phyloP scores from a whole-genome alignment of 305 asterid genomes.

The Fraxinus albicans region DNA sequence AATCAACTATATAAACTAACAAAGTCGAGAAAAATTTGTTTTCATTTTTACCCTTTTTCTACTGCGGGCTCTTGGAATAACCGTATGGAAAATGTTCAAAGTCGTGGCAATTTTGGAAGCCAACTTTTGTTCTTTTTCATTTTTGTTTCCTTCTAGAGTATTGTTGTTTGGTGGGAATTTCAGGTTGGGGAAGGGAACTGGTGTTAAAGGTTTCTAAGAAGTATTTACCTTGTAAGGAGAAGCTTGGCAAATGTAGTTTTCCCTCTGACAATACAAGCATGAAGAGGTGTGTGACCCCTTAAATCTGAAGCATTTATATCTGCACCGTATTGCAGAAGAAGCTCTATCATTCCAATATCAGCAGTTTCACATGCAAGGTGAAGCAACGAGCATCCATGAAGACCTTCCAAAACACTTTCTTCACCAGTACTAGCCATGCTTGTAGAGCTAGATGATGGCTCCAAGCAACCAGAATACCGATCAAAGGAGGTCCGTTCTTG shows the following conservation, averaged over 20 bases:
- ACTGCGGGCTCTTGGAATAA: neutral
- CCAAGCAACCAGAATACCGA: slow-evolving; percentile 48
- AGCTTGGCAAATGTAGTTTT: slow-evolving; percentile 68
- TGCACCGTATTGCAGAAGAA: slow-evolving; percentile 90
- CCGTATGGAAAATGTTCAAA: neutral
- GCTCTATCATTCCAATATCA: slow-evolving; percentile 95
- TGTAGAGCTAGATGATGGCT: slow-evolving; percentile 36
- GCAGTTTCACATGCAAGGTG: slow-evolving; percentile 93
- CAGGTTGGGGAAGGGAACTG: neutral
- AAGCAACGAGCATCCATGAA: slow-evolving; percentile 77
- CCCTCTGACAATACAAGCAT: slow-evolving; percentile 65
- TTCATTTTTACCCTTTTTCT: neutral
- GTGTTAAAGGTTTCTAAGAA: neutral
- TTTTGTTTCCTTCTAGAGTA: neutral
- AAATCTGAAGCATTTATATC: slow-evolving; percentile 75
- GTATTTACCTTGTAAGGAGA: slow-evolving; percentile 72
- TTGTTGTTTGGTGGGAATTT: neutral
- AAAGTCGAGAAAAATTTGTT: neutral
- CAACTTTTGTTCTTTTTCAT: neutral
- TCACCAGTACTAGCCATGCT: slow-evolving; percentile 46
- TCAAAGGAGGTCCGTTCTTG: slow-evolving; percentile 66
- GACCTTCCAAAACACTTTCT: slow-evolving; percentile 36
- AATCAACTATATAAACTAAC: neutral
- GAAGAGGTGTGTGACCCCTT: slow-evolving; percentile 72
- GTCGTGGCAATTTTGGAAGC: neutral